phyloP scores from a whole-genome alignment of 2,329 filamentous ascomycete genomes.

The Colletotrichum salicis region DNA sequence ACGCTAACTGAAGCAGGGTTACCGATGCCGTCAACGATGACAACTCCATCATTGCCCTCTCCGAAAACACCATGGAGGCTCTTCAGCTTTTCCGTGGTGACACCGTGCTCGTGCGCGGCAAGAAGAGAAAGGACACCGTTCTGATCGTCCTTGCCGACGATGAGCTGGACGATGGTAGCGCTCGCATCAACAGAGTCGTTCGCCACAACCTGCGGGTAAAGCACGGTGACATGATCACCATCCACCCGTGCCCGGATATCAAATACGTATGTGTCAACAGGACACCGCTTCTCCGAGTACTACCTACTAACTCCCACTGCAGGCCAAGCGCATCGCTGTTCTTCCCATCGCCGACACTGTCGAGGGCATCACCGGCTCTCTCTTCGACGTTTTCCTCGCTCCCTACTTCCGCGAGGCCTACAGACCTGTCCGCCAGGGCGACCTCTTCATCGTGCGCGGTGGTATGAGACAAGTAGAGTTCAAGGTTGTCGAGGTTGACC shows the following conservation, averaged over 20 bases:
- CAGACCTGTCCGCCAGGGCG: conserved; percentile 94
- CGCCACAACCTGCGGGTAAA: conserved; percentile 98
- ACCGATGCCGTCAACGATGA: conserved; percentile 99
- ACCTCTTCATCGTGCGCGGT: conserved; percentile 96
- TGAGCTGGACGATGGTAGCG: conserved; percentile 96
- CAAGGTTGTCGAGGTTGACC: conserved; percentile 99
- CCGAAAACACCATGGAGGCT: conserved; percentile 98
- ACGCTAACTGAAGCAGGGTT: conserved; percentile 68
- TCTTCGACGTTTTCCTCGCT: conserved; percentile 99
- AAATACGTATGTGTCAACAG: conserved; percentile 86
- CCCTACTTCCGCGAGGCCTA: conserved; percentile 99
- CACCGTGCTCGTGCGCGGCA: conserved; percentile 97
- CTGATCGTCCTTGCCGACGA: conserved; percentile 97
- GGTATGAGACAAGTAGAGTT: conserved; percentile 99
- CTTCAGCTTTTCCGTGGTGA: conserved; percentile 98
- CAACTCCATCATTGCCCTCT: conserved; percentile 98
- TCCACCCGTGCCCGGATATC: conserved; percentile 98
- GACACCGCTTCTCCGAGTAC: neutral
- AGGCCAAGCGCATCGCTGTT: conserved; percentile 99
- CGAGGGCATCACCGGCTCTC: conserved; percentile 94
- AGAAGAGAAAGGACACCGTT: conserved; percentile 99
- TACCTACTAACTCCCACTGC: conserved; percentile 40
- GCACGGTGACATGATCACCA: conserved; percentile 97
- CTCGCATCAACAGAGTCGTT: conserved; percentile 97
- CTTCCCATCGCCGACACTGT: conserved; percentile 98